phyloP scores from a whole-genome alignment of 345 rosid genomes.

The Euphorbia lathyris region DNA sequence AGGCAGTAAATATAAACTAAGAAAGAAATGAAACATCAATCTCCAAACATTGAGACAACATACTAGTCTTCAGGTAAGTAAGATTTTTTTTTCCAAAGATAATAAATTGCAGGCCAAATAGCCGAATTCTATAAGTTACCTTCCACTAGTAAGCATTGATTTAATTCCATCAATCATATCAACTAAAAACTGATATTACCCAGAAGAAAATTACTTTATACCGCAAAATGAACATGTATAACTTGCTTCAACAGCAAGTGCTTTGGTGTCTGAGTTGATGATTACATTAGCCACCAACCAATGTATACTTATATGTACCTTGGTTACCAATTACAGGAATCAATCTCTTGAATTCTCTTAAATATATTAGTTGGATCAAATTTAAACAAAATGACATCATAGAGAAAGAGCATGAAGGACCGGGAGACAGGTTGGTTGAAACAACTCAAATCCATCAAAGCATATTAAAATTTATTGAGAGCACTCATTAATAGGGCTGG shows the following conservation, averaged over 20 bases:
- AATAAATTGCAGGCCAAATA: neutral
- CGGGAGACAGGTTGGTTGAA: neutral
- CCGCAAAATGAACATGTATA: neutral
- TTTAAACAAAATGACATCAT: neutral
- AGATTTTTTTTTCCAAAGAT: neutral
- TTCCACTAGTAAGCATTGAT: neutral
- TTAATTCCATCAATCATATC: neutral
- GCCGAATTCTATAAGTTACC: neutral
- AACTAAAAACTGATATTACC: neutral
- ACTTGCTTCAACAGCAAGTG: neutral
- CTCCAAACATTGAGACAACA: neutral
- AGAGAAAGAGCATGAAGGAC: neutral
- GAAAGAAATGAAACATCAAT: neutral
- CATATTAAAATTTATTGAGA: neutral
- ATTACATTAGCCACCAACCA: neutral
- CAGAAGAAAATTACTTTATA: neutral
- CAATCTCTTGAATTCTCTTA: neutral
- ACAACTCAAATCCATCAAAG: neutral
- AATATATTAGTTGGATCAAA: neutral
- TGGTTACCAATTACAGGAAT: too few species aligned
- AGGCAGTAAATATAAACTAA: neutral
- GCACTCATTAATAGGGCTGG: too few species aligned
- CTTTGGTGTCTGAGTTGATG: neutral
- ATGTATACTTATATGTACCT: too few species aligned
- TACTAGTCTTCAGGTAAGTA: neutral